These are phyloP conservation scores for Citrus maxima DNA, from an alignment of 345 rosid genomes.

Conservation along the genomic window DNA sequence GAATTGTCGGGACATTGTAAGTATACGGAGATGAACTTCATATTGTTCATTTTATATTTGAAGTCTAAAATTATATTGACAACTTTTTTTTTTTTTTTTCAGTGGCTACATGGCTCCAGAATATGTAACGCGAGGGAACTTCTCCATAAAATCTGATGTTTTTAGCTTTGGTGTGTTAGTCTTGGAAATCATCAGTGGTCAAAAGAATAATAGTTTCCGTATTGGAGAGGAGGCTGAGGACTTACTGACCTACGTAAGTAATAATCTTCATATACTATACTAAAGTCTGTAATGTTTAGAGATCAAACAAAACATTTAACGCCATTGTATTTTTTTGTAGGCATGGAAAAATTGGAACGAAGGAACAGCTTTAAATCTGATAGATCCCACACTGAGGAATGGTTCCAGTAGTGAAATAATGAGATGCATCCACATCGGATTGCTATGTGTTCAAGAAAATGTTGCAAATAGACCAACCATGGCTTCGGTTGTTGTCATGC, in stretches of 20 bases:
- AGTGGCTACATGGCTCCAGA: constrained; percentile 17
- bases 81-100: background rate
- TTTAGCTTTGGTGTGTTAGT: constrained; percentile 37
- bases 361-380: constrained; percentile 22
- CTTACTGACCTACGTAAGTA: constrained; percentile 22
- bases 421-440: constrained; percentile 52
- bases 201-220: constrained; percentile 2
- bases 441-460: constrained; percentile 58
- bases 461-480: constrained; percentile 40
- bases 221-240: background rate
- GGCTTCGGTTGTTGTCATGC: constrained; percentile 46
- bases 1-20: background rate
- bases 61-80: background rate
- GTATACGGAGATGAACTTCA: background rate
- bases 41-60: background rate
- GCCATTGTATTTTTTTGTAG: constrained; percentile 12
- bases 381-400: constrained; percentile 32
- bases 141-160: constrained; percentile 33
- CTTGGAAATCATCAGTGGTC: constrained; percentile 33
- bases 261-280: too few species aligned
- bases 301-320: too few species aligned
- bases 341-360: constrained; percentile 60
- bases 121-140: constrained; percentile 26
- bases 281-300: too few species aligned
- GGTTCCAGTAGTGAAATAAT: constrained; percentile 31